phyloP scores from a whole-genome alignment of 2,329 filamentous ascomycete species.

The Karstenula rhodostoma region DNA sequence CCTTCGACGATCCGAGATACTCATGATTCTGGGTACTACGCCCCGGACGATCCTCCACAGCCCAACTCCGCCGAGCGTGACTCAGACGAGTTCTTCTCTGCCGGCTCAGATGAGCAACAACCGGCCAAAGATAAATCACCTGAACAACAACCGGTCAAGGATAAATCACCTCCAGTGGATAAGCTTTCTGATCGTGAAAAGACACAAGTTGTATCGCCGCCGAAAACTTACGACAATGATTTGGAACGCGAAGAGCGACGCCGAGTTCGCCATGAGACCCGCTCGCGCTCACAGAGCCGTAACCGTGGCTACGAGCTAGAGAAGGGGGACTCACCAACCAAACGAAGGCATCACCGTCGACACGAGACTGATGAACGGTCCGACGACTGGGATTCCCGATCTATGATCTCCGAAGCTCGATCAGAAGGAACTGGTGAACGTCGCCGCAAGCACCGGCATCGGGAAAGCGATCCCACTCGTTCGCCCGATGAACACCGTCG shows the following conservation, averaged over 20 bases:
- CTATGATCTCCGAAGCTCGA: slow-evolving; percentile 48
- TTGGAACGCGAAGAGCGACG: slow-evolving; percentile 41
- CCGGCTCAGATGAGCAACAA: slow-evolving; percentile 41
- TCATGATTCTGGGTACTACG: slow-evolving; percentile 45
- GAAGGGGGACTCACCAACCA: slow-evolving; percentile 36
- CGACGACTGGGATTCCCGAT: slow-evolving; percentile 53
- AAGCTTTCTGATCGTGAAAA: slow-evolving; percentile 22
- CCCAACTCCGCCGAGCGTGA: slow-evolving; percentile 36
- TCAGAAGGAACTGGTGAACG: slow-evolving; percentile 47
- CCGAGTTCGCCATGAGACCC: slow-evolving; percentile 29
- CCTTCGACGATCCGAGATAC: slow-evolving; percentile 27
- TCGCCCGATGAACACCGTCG: slow-evolving; percentile 40
- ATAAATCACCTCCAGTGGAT: slow-evolving; percentile 26
- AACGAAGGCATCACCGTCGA: slow-evolving; percentile 45
- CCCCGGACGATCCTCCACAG: slow-evolving; percentile 37
- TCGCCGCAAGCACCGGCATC: slow-evolving; percentile 43
- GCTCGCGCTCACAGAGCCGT: slow-evolving; percentile 43
- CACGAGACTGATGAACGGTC: slow-evolving; percentile 43
- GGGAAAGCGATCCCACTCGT: slow-evolving; percentile 42
- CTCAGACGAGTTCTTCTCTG: slow-evolving; percentile 45
- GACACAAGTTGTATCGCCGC: slow-evolving; percentile 33
- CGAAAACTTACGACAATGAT: slow-evolving; percentile 38
- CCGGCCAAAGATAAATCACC: slow-evolving; percentile 29
- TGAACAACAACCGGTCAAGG: slow-evolving; percentile 36
- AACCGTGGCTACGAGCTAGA: slow-evolving; percentile 46